phyloP scores from a whole-genome alignment of 2,329 filamentous ascomycete species.

The Penicillium sp. region DNA sequence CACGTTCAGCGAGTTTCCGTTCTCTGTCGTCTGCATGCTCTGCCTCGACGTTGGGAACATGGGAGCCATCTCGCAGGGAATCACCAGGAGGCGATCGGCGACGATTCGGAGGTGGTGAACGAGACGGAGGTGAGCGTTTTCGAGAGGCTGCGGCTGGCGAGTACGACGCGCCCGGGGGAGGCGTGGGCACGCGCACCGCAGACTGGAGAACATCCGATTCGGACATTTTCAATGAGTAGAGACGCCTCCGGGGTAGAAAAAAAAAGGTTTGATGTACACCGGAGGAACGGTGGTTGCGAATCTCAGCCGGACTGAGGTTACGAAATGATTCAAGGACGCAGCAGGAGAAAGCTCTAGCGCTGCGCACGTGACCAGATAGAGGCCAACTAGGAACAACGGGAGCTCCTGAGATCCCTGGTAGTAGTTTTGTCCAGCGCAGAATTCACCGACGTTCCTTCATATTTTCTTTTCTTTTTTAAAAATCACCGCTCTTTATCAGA shows the following conservation, averaged over 20 bases:
- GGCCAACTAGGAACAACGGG: constrained; percentile 14
- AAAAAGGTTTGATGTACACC: constrained; percentile 8
- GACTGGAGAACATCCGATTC: constrained; percentile 51
- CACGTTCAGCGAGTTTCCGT: constrained; percentile 52
- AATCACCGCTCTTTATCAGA: constrained; percentile 21
- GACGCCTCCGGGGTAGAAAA: constrained; percentile 3
- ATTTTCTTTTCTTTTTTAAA: constrained; percentile 8
- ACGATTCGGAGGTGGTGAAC: constrained; percentile 52
- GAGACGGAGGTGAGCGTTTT: constrained; percentile 57
- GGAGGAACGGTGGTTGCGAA: constrained; percentile 9
- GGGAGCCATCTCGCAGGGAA: constrained; percentile 32
- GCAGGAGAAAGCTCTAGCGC: constrained; percentile 20
- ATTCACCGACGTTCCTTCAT: constrained; percentile 7
- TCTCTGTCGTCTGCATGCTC: constrained; percentile 50
- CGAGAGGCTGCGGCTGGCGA: constrained; percentile 50
- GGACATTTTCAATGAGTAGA: constrained; percentile 35
- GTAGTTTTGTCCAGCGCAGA: constrained; percentile 8
- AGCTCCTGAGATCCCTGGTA: constrained; percentile 20
- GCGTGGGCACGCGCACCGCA: constrained; percentile 59
- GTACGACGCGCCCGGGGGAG: constrained; percentile 49
- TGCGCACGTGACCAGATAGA: constrained; percentile 17
- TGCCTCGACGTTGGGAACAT: constrained; percentile 50
- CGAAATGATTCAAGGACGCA: constrained; percentile 1
- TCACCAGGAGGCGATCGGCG: constrained; percentile 47
- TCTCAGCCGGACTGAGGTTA: constrained; percentile 6